phyloP scores from a whole-genome alignment of 2,329 filamentous ascomycete genomes.

The Sordariomycetes sp. region DNA sequence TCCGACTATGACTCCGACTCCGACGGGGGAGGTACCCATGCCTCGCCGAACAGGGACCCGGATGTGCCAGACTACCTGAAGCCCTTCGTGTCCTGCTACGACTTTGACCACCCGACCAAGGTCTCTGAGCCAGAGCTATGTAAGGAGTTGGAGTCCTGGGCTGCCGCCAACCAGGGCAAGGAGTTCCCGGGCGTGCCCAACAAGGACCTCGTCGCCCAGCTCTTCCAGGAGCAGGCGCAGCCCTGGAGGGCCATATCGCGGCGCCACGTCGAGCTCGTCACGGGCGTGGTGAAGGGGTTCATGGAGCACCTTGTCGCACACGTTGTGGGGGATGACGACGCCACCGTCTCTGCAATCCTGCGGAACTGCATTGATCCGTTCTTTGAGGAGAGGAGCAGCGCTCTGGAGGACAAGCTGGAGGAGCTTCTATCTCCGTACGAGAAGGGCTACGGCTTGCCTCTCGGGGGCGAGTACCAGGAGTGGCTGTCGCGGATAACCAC shows the following conservation, averaged over 20 bases:
- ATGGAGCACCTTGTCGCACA: constrained; percentile 23
- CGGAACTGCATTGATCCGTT: constrained; percentile 17
- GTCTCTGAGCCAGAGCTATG: constrained; percentile 11
- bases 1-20: neutral
- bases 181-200: constrained; percentile 28
- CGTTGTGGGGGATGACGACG: constrained; percentile 13
- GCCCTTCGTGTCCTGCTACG: constrained; percentile 17
- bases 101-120: constrained; percentile 14
- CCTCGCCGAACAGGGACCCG: neutral
- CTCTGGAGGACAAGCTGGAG: constrained; percentile 21
- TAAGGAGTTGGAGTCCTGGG: constrained; percentile 7
- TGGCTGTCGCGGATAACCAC: constrained; percentile 7
- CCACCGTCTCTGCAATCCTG: constrained; percentile 13
- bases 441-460: constrained; percentile 18
- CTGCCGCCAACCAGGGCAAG: constrained; percentile 24
- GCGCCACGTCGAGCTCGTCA: constrained; percentile 21
- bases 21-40: neutral
- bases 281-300: constrained; percentile 19
- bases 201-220: constrained; percentile 20
- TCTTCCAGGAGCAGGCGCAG: constrained; percentile 26
- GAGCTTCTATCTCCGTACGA: constrained; percentile 27
- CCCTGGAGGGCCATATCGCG: constrained; percentile 27
- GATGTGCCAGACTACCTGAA: constrained; percentile 16
- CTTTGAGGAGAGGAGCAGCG: constrained; percentile 18
- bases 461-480: constrained; percentile 19